phyloP scores from a whole-genome alignment of 2,329 filamentous ascomycete species.

The Botrytis fabae region DNA sequence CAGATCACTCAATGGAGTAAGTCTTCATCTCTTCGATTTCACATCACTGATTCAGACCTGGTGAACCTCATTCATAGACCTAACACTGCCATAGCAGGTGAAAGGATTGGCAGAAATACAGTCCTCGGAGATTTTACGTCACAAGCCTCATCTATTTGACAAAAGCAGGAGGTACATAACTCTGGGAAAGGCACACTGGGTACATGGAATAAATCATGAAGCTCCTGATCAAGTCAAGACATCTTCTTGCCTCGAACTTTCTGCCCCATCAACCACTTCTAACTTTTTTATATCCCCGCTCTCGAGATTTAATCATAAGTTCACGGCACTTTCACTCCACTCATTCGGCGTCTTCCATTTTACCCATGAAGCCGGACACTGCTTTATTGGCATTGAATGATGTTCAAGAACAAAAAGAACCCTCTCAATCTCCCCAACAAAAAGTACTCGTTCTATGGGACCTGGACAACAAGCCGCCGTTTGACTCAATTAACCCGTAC shows the following conservation, averaged over 20 bases:
- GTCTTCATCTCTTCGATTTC: background rate
- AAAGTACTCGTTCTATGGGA: slow-evolving; percentile 3
- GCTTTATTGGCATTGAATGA: background rate
- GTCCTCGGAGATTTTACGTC: background rate
- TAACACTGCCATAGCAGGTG: background rate
- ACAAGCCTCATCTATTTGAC: background rate
- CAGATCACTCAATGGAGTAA: background rate
- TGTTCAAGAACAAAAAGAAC: background rate
- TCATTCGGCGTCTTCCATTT: background rate
- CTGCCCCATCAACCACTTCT: background rate
- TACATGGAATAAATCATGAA: background rate
- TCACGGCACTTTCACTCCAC: background rate
- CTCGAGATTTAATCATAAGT: background rate
- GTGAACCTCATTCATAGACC: background rate
- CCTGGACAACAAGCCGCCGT: background rate
- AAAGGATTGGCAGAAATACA: background rate
- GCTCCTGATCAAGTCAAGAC: background rate
- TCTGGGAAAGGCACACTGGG: background rate
- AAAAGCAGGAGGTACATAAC: background rate
- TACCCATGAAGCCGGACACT: background rate
- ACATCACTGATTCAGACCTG: background rate
- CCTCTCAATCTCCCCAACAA: background rate
- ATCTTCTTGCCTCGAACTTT: background rate
- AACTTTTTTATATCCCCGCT: background rate
- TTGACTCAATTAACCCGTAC: background rate